Base-by-base conservation (phyloP, 352 stramenopile genomes). In the Blastocystis sp. region DNA sequence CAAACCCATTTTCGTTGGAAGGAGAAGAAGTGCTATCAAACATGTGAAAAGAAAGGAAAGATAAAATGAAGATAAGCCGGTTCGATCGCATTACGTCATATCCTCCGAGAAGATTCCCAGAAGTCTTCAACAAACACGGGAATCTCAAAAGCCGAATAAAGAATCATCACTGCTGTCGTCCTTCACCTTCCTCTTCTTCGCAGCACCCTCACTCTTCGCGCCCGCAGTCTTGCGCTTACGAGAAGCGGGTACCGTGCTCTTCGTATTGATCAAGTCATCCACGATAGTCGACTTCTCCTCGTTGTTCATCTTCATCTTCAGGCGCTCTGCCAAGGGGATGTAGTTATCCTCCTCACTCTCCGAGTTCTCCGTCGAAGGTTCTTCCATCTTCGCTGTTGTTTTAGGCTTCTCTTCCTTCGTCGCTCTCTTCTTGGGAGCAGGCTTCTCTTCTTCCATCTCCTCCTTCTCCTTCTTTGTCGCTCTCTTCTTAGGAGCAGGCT, bases 301-400 rank as follows among this genome's bases (percentile, higher is more conserved):
- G 45, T 69, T 28, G 17, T 82, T 28, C 74, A 82, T 82, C 43
- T 63, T 82, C 59, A 45, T 66, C 74, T 82, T 82, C 52, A 82
- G 54, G 28, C 74, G 48, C n/a, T 82, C 57, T 69, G 48, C 52
- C 4, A 82, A 45, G 2, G 74, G 54, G 17, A 69, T 17, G 43
- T 79, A 89, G 28, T 24, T 40, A 38, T 78, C 80, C 3, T 89
- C 80, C 21, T 89, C 80, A n/a, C 38, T 76, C 14, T 79, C 69
- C 0, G 42, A 64, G 28, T 89, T 68, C 19, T 66, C 24, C 64
- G 6, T 71, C 9, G 19, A 0, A 24, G 21, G 21, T 24, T 24
- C 14, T 71, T 71, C 48, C 6, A 14, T 14, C 6, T 57, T 57
- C 48, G 48, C 14, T 14, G 0, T 14, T 14, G 6, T 57, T 14